Evolutionary conservation across 208 protist genomes (phyloP).

Genomic region (Leishmania mexicana): DNA sequence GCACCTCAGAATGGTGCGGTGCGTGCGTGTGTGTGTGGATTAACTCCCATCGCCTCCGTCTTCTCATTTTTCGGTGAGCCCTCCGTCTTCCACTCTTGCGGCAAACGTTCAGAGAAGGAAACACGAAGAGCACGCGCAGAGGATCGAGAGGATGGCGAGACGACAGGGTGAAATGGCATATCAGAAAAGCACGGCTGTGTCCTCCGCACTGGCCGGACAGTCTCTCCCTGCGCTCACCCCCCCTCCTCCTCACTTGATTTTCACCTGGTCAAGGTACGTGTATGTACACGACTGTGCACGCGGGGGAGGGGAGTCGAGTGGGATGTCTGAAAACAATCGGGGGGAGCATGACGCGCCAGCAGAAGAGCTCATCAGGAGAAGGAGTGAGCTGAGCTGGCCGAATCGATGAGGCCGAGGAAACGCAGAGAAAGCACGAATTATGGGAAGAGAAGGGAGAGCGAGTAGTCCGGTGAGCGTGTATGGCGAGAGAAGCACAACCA

Average conservation of each 20-base stretch:
- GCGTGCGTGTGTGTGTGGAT: no score
- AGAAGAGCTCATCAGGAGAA: background rate
- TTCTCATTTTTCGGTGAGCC: background rate
- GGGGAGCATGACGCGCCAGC: background rate
- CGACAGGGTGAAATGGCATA: background rate
- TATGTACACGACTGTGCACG: background rate
- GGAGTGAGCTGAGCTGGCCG: background rate
- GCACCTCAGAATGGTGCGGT: no score
- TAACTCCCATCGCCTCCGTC: background rate
- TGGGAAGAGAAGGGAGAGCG: slow-evolving; percentile 5
- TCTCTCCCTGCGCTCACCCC: background rate
- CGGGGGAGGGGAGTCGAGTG: background rate
- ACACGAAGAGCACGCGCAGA: background rate
- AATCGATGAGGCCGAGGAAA: background rate
- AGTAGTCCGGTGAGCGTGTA: background rate
- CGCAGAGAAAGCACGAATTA: background rate
- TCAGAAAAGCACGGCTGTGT: background rate
- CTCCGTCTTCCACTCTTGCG: background rate
- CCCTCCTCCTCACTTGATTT: background rate
- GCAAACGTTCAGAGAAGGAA: background rate
- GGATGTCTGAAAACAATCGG: no score
- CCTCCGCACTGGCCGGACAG: background rate
- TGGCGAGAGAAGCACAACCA: background rate
- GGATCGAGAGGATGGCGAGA: background rate
- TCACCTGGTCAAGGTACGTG: background rate